Evolutionary conservation across 495 filamentous ascomycete genomes (phyloP).

Genomic region (Pyronema omphalodes): DNA sequence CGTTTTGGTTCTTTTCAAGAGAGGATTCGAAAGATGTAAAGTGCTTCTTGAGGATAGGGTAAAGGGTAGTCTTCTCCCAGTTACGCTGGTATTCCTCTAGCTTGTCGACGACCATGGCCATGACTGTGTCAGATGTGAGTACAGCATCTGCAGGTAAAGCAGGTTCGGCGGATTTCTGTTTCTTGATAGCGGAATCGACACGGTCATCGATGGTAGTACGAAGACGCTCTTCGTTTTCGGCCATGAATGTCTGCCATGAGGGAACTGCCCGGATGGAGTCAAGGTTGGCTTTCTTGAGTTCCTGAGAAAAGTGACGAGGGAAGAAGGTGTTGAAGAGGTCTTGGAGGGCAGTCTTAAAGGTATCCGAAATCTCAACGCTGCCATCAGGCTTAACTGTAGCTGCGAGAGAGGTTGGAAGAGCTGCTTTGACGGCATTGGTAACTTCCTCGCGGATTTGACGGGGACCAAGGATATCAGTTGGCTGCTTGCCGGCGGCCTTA

Average conservation of each 20-base stretch:
- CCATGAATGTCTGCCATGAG: constrained; percentile 16
- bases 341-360: constrained; percentile 10
- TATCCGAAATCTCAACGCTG: constrained; percentile 6
- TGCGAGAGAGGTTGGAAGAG: constrained; percentile 12
- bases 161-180: background rate
- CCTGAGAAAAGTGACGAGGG: constrained; percentile 1
- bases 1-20: background rate
- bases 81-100: background rate
- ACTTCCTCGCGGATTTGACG: background rate
- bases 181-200: background rate
- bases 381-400: constrained; percentile 9
- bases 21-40: background rate
- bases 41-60: background rate
- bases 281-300: background rate
- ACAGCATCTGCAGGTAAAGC: constrained; percentile 5
- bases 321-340: constrained; percentile 12
- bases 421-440: background rate
- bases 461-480: background rate
- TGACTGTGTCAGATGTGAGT: constrained; percentile 13
- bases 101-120: constrained; percentile 7
- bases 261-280: constrained; percentile 6
- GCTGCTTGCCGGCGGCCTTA: background rate
- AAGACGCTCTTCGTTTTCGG: constrained; percentile 12
- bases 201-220: constrained; percentile 1
- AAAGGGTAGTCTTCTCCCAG: background rate